phyloP scores from a whole-genome alignment of 257 asterid species.

The Ligustrum vulgare region DNA sequence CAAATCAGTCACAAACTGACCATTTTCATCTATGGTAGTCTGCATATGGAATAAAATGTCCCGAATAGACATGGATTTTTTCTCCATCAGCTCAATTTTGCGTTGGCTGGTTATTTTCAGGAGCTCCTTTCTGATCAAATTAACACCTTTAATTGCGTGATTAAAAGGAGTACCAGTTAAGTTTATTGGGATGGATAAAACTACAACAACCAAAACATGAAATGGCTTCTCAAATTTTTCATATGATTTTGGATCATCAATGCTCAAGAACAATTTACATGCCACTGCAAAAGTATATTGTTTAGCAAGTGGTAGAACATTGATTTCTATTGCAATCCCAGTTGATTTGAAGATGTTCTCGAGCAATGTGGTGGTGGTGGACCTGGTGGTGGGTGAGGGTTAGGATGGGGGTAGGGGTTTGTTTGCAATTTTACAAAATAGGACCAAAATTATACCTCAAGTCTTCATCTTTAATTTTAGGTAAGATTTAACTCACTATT shows the following conservation, averaged over 20 bases:
- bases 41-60: slow-evolving; percentile 23
- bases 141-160: slow-evolving; percentile 19
- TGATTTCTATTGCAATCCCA: neutral
- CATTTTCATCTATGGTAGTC: slow-evolving; percentile 9
- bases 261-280: slow-evolving; percentile 22
- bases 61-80: neutral
- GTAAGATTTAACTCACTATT: too few relatives aligned
- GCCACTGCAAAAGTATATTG: slow-evolving; percentile 6
- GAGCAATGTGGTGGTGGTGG: slow-evolving; percentile 10
- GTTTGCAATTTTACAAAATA: too few relatives aligned
- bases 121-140: slow-evolving; percentile 14
- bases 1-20: neutral
- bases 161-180: slow-evolving; percentile 20
- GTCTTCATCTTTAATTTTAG: too few relatives aligned
- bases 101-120: slow-evolving; percentile 9
- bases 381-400: too few relatives aligned
- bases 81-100: neutral
- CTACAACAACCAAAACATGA: neutral
- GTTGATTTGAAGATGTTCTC: slow-evolving; percentile 5
- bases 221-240: neutral
- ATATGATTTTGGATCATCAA: neutral
- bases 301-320: slow-evolving; percentile 16
- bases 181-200: slow-evolving; percentile 8
- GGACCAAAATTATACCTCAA: too few relatives aligned
- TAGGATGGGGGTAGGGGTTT: too few relatives aligned